Evolutionary conservation across 352 stramenopile species (phyloP), one percentile per base, ranked within the genome.

Genomic region (Pythium aristosporum): DNA sequence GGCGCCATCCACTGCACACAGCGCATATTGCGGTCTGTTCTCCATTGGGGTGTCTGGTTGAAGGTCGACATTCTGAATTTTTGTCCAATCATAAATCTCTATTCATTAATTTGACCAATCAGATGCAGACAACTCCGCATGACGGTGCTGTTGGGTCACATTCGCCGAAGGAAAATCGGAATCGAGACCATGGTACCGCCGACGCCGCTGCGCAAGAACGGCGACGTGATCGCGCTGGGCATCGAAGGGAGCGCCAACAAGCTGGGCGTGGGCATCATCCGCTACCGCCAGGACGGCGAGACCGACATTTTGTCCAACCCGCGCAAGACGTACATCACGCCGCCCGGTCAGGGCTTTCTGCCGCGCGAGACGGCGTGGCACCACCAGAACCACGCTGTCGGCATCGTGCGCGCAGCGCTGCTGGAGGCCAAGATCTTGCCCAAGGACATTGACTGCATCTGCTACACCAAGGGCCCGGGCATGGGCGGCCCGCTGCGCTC

Each of bases 211-310:
- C 77, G 78, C 57, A 89, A 89, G 71, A 65, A 79, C 23, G 79
- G 84, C 60, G 79, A 89, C 60, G 82, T 93, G 66, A 82, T 98
- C 54, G 96, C 98, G 39, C 82, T 99, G 47, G 97, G 97, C 54
- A 99, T 99, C 68, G 97, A 99, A 77, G 97, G 97, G 41, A 98
- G 89, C 57, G 97, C 97, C 42, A 99, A 99, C 84, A 99, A 99
- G 74, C 82, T 99, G 9, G 96, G 87, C 13, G 85, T 95, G n/a
- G 85, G 85, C 28, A 89, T 95, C 61, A 88, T 95, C 63, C 71
- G 82, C 58, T 92, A 90, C 62, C 71, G 76, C 53, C 54, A 67
- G 9, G 75, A 91, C 57, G 85, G 80, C 41, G 83, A 91, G 74
- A 97, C 80, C 50, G 87, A 89, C 50, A 99, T 99, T 63, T 77